Conservation (phyloP, 2,329 filamentous ascomycete genomes). For the Zymoseptoria ardabiliae region DNA sequence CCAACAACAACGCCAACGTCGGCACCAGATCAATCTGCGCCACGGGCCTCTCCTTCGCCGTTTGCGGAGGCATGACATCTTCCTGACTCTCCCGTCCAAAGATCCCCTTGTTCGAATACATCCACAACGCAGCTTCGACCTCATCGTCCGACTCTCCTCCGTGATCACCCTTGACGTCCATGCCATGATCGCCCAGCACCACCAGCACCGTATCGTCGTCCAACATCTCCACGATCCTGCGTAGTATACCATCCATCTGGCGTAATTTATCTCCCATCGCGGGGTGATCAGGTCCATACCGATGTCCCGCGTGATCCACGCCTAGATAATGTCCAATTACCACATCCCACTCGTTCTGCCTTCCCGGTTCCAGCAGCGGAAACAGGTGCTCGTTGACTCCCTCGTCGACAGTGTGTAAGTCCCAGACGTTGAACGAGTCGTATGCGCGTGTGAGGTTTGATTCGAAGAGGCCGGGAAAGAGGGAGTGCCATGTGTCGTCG, state of each 20-base stretch:
- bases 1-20: constrained; percentile 78
- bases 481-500: constrained; percentile 93
- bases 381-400: constrained; percentile 88
- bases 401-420: constrained; percentile 92
- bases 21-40: constrained; percentile 92
- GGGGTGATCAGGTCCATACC: constrained; percentile 86
- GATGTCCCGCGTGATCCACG: constrained; percentile 93
- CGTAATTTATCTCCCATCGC: constrained; percentile 86
- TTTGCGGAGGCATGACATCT: constrained; percentile 52
- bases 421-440: constrained; percentile 98
- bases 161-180: constrained; percentile 95
- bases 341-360: constrained; percentile 76
- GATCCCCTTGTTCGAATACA: constrained; percentile 83
- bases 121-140: constrained; percentile 90
- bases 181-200: constrained; percentile 98
- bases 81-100: constrained; percentile 70
- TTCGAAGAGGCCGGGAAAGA: constrained; percentile 93
- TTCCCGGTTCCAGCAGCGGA: constrained; percentile 63
- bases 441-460: constrained; percentile 78
- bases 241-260: constrained; percentile 81
- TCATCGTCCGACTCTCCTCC: constrained; percentile 98
- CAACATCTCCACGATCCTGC: constrained; percentile 60
- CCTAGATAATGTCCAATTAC: constrained; percentile 89
- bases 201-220: constrained; percentile 84
- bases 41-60: constrained; percentile 68